Base-by-base conservation (phyloP, 768 basidiomycete species). In the Leucosporidium yakuticum region DNA sequence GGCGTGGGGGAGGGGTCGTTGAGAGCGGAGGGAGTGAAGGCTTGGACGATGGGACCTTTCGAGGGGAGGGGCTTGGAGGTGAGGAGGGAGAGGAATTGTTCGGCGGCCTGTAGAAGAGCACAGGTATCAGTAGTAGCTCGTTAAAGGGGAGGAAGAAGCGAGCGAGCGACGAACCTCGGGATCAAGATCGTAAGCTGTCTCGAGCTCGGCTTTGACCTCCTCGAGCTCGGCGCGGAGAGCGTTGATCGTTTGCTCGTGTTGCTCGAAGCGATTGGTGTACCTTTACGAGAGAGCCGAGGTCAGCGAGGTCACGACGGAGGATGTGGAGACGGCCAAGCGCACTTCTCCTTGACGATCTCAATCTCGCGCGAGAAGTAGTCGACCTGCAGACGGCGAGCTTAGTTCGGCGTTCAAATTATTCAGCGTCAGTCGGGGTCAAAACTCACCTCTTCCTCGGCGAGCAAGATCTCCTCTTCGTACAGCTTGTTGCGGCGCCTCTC, bases 311-410 rank as follows among this genome's bases (percentile, higher is more conserved):
- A 25, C 20, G n/a, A n/a, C 15, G 29, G 44, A n/a, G 15, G 23
- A 17, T 4, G 31, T 3, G 25, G 20, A 8, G 3, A 5, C 27
- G 54, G 54, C 15, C 9, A 15, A 6, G 23, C 64, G 9, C 29
- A 71, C 70, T 65, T 65, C 39, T 71, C 70, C 14, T 55, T 58
- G 51, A 68, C 48, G 21, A 67, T 58, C 2, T 36, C 34, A 17
- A 65, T 27, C 53, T 68, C 65, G 21, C 12, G 29, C 0, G n/a
- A 51, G 23, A 71, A 63, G 61, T 71, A 66, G 12, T 34, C 44
- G 4, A 71, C n/a, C 70, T 71, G 47, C 27, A 44, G 14, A 25
- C 20, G 23, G 9, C 20, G 60, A 27, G 48, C n/a, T n/a, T n/a
- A n/a, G n/a, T 1, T 15, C 11, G 51, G 17, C 1, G n/a, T 7